A percentile compares a stretch with the other conserved stretches of the same genome.
phyloP scores from a whole-genome alignment of 1,284 basidiomycete species.

The Peniophora sp. region DNA sequence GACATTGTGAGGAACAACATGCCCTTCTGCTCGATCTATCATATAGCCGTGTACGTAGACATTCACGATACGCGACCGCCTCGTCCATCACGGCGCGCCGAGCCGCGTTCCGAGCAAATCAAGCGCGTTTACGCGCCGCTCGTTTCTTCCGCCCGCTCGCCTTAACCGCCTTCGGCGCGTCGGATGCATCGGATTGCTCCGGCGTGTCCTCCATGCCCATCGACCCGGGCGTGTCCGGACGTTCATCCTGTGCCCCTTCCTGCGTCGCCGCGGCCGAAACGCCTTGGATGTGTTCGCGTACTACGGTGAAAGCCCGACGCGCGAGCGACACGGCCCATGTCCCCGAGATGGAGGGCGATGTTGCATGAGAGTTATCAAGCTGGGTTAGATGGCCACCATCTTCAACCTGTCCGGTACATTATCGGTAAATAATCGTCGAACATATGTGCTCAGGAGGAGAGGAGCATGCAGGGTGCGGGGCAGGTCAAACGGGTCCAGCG shows the following conservation, averaged over 20 bases:
- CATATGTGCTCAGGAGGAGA: conserved; percentile 2
- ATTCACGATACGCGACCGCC: background rate
- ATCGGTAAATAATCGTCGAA: background rate
- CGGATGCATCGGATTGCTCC: conserved; percentile 9
- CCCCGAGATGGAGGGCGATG: conserved; percentile 33
- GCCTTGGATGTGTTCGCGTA: conserved; percentile 21
- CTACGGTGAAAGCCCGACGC: conserved; percentile 16
- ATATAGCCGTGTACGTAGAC: no score
- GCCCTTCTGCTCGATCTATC: no score
- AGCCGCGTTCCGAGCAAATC: background rate
- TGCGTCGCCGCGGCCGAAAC: conserved; percentile 22
- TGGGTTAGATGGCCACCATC: conserved; percentile 43
- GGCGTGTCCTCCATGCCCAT: conserved; percentile 24
- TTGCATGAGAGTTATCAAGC: conserved; percentile 40
- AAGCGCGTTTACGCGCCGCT: conserved; percentile 29
- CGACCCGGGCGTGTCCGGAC: conserved; percentile 30
- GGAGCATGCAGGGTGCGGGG: background rate
- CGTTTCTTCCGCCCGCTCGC: conserved; percentile 57
- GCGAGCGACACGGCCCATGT: conserved; percentile 46
- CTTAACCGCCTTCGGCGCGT: conserved; percentile 33
- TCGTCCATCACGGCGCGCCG: background rate
- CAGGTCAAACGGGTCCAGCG: no score
- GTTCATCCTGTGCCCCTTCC: conserved; percentile 17
- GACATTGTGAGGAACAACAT: no score
- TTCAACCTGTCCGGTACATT: conserved; percentile 22